Evolutionary conservation across 345 rosid genomes (phyloP).

Genomic region (Bruguiera gymnorhiza): DNA sequence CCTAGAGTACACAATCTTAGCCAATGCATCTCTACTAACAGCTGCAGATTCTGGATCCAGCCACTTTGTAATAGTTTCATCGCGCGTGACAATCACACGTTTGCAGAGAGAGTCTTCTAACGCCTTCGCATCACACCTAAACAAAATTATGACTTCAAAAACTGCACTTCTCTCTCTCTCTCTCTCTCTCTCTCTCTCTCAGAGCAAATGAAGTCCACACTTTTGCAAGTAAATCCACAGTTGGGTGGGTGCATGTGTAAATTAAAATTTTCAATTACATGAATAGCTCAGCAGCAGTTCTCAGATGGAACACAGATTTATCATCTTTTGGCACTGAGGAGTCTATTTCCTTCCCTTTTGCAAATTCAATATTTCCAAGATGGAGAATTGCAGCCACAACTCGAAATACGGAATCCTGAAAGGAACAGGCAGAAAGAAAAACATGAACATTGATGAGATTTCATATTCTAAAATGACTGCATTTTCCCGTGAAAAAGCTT

Average conservation of each 20-base stretch:
- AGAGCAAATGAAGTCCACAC: constrained; percentile 2
- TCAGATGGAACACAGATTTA: constrained; percentile 79
- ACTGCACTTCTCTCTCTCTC: constrained; percentile 11
- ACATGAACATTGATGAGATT: constrained; percentile 12
- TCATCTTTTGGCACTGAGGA: constrained; percentile 92
- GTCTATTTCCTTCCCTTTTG: constrained; percentile 86
- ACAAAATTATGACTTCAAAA: constrained; percentile 29
- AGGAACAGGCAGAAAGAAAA: constrained; percentile 11
- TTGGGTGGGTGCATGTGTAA: constrained; percentile 10
- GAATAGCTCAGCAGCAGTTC: constrained; percentile 85
- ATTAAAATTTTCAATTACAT: constrained; percentile 42
- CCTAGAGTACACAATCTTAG: constrained; percentile 86
- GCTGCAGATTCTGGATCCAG: constrained; percentile 90
- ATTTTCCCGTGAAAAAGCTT: constrained; percentile 12
- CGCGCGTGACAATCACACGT: constrained; percentile 95
- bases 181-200: too few species aligned
- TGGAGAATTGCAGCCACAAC: constrained; percentile 94
- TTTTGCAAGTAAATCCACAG: constrained; percentile 5
- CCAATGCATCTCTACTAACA: constrained; percentile 91
- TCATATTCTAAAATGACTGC: constrained; percentile 7
- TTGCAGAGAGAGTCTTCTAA: constrained; percentile 98
- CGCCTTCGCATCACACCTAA: constrained; percentile 83
- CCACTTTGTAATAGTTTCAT: constrained; percentile 94
- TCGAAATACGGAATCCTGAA: constrained; percentile 81
- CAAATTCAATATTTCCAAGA: constrained; percentile 91